Conservation (phyloP, 1,139 yeast species). For the Barnettozyma hawaiiensis region DNA sequence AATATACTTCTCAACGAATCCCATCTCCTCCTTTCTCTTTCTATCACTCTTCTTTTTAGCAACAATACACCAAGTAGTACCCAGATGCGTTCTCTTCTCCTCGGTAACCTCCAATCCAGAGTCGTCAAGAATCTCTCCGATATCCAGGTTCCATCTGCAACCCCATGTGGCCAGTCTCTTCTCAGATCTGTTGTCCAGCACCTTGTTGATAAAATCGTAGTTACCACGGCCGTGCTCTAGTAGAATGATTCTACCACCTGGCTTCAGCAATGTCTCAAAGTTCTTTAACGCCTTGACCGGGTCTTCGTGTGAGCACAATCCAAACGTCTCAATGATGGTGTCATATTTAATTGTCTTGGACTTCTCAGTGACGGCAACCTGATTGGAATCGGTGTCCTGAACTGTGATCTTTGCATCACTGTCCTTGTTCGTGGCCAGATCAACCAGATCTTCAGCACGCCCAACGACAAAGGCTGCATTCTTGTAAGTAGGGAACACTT, state of each 20-base stretch:
- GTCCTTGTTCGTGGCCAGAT: slow-evolving; percentile 39
- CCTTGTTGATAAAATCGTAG: slow-evolving; percentile 70
- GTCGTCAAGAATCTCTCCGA: slow-evolving; percentile 75
- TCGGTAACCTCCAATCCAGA: slow-evolving; percentile 81
- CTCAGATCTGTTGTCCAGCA: slow-evolving; percentile 78
- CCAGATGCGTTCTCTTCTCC: slow-evolving; percentile 78
- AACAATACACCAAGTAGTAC: slow-evolving; percentile 87
- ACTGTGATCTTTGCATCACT: slow-evolving; percentile 15
- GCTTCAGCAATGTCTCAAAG: slow-evolving; percentile 66
- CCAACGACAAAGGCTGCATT: slow-evolving; percentile 87
- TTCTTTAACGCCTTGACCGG: slow-evolving; percentile 78
- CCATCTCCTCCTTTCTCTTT: slow-evolving; percentile 39
- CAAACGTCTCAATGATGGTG: slow-evolving; percentile 90
- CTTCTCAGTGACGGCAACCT: slow-evolving; percentile 22
- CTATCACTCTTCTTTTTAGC: slow-evolving; percentile 70
- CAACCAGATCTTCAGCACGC: slow-evolving; percentile 77
- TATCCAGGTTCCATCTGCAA: slow-evolving; percentile 94
- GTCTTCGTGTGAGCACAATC: slow-evolving; percentile 91
- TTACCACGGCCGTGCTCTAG: slow-evolving; percentile 91
- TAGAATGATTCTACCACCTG: slow-evolving; percentile 85
- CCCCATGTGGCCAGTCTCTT: slow-evolving; percentile 91
- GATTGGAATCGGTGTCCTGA: slow-evolving; percentile 20
- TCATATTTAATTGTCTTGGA: slow-evolving; percentile 57
- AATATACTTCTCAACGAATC: slow-evolving; percentile 42
- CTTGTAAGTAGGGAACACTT: slow-evolving; percentile 56